These are phyloP conservation scores for Chalaropsis ovoidea DNA, from an alignment of 2,329 filamentous ascomycete species.

Conservation along the genomic window DNA sequence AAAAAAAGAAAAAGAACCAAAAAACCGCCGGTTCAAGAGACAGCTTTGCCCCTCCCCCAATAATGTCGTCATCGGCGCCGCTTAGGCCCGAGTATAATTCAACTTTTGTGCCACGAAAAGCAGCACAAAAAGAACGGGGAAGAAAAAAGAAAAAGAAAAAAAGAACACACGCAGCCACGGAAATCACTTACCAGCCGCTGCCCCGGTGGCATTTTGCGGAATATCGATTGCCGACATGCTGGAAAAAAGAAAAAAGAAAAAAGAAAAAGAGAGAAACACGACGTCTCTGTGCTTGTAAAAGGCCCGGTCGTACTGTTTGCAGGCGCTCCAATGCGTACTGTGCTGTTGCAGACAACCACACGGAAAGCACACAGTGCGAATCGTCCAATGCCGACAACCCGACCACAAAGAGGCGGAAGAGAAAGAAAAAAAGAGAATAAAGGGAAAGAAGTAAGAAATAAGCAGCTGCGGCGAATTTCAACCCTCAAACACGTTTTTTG, in stretches of 20 bases:
- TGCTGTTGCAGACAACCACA: background rate
- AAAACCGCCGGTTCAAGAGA: background rate
- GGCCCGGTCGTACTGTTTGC: slow-evolving; percentile 2
- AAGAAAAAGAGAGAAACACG: background rate
- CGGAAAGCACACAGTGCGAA: background rate
- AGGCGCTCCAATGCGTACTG: background rate
- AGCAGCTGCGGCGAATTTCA: slow-evolving; percentile 1
- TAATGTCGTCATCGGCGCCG: slow-evolving; percentile 15
- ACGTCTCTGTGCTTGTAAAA: slow-evolving; percentile 1
- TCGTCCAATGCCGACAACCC: background rate
- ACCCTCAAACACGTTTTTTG: background rate
- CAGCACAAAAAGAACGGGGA: background rate
- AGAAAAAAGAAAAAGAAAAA: background rate
- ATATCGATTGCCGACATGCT: slow-evolving; percentile 18
- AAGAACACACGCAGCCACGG: background rate
- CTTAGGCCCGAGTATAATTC: slow-evolving; percentile 5
- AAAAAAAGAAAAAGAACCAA: background rate
- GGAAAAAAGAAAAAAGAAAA: background rate
- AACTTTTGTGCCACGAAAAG: background rate
- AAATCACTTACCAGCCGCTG: slow-evolving; percentile 17
- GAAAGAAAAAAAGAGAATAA: background rate
- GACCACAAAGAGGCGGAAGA: background rate
- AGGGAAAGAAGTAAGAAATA: background rate
- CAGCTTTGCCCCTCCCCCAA: background rate
- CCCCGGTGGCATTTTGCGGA: background rate